Evolutionary conservation across 345 rosid species (phyloP).

Genomic region (Brassica incana): DNA sequence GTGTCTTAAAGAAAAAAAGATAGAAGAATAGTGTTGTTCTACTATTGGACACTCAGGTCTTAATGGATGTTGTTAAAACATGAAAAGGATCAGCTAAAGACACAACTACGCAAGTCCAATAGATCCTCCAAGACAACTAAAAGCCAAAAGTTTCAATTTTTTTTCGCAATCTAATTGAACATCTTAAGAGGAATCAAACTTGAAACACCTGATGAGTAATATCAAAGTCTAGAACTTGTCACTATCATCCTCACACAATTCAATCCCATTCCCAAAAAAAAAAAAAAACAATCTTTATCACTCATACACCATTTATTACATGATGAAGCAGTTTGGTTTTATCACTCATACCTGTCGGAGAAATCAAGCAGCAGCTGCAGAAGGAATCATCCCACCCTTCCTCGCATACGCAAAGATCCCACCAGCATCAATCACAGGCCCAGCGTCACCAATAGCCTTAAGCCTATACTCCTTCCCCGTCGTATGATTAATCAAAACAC

Average conservation of each 20-base stretch:
- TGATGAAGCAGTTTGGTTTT: no score
- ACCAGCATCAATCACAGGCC: slow-evolving; percentile 84
- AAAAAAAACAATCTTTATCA: neutral
- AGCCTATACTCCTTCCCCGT: slow-evolving; percentile 77
- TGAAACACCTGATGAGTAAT: neutral
- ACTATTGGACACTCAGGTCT: neutral
- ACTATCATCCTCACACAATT: neutral
- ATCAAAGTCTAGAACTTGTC: neutral
- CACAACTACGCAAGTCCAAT: neutral
- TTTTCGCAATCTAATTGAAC: neutral
- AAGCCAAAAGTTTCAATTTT: neutral
- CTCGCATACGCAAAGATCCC: slow-evolving; percentile 88
- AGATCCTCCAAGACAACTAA: neutral
- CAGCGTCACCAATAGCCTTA: slow-evolving; percentile 88
- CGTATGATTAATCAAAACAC: slow-evolving; percentile 72
- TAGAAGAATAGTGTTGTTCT: no score
- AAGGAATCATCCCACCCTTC: slow-evolving; percentile 76
- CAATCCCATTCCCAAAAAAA: neutral
- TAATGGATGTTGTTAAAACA: neutral
- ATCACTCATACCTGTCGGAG: slow-evolving; percentile 2
- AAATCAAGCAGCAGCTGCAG: slow-evolving; percentile 24
- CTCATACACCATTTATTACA: neutral
- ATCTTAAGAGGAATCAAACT: neutral
- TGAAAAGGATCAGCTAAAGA: neutral
- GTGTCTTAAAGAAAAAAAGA: neutral